phyloP scores from a whole-genome alignment of 805 yeast species.

The Lipomyces yamanashiensis region DNA sequence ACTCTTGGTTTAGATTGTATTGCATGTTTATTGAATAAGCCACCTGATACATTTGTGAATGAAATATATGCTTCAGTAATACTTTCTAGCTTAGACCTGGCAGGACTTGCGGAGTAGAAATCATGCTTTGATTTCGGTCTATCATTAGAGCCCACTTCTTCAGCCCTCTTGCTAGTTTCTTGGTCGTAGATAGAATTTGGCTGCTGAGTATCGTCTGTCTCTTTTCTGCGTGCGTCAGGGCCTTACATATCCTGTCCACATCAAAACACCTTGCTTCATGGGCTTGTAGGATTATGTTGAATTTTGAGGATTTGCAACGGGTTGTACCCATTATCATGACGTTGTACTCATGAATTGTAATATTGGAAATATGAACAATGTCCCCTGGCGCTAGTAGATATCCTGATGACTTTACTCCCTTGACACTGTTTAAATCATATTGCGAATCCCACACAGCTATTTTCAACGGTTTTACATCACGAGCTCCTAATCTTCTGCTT shows the following conservation, averaged over 20 bases:
- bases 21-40: no score
- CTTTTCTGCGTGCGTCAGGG: not conserved
- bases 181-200: not conserved
- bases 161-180: constrained; percentile 4
- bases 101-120: not conserved
- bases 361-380: constrained; percentile 15
- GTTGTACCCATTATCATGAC: constrained; percentile 12
- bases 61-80: not conserved
- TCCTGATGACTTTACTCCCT: not conserved
- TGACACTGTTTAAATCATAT: not conserved
- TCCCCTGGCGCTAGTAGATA: constrained; percentile 10
- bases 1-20: no score
- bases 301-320: not conserved
- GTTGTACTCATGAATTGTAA: not conserved
- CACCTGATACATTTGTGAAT: no score
- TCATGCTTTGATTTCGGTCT: constrained; percentile 14
- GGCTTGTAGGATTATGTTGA: constrained; percentile 2
- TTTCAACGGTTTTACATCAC: constrained; percentile 1
- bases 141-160: constrained; percentile 19
- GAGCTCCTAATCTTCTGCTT: not conserved
- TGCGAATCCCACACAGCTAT: constrained; percentile 17
- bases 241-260: not conserved
- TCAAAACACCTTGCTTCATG: not conserved
- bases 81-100: not conserved
- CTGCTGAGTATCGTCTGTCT: not conserved